phyloP scores from a whole-genome alignment of 106 monocot genomes.

The Allium fistulosum region DNA sequence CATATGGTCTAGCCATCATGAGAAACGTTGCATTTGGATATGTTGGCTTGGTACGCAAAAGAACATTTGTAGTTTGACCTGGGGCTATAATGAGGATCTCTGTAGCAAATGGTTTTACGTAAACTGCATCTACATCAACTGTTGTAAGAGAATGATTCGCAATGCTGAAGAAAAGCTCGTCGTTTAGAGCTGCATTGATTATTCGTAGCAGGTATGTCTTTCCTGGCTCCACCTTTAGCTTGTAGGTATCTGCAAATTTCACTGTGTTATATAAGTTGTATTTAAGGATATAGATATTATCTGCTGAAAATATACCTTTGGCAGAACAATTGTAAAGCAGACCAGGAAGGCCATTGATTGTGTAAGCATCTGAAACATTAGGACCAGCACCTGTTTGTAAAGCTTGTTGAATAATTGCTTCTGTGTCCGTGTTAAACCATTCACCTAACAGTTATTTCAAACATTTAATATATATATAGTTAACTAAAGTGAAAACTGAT shows the following conservation, averaged over 20 bases:
- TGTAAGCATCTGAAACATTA: constrained; percentile 51
- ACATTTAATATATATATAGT: neutral
- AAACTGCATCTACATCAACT: constrained; percentile 43
- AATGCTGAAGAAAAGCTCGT: constrained; percentile 60
- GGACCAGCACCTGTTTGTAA: constrained; percentile 38
- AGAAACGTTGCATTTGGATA: constrained; percentile 19
- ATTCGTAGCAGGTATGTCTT: constrained; percentile 44
- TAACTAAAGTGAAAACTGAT: neutral
- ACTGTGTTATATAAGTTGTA: neutral
- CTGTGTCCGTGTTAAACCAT: constrained; percentile 41
- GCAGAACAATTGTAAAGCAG: constrained; percentile 40
- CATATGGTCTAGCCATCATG: constrained; percentile 40
- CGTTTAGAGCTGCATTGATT: constrained; percentile 57
- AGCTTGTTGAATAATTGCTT: constrained; percentile 36
- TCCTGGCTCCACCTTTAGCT: constrained; percentile 43
- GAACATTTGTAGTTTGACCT: constrained; percentile 52
- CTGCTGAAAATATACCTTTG: constrained; percentile 15
- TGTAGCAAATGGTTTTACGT: constrained; percentile 40
- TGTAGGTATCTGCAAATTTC: constrained; percentile 32
- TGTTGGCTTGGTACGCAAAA: constrained; percentile 19
- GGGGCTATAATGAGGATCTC: constrained; percentile 30
- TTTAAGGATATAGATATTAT: neutral
- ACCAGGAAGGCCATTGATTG: constrained; percentile 41
- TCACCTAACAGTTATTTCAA: constrained; percentile 18
- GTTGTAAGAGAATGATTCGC: constrained; percentile 46